A percentile compares a stretch with the other conserved stretches of the same genome.
Conservation (phyloP, 2,329 filamentous ascomycete species). For the Aspergillus sp. region DNA sequence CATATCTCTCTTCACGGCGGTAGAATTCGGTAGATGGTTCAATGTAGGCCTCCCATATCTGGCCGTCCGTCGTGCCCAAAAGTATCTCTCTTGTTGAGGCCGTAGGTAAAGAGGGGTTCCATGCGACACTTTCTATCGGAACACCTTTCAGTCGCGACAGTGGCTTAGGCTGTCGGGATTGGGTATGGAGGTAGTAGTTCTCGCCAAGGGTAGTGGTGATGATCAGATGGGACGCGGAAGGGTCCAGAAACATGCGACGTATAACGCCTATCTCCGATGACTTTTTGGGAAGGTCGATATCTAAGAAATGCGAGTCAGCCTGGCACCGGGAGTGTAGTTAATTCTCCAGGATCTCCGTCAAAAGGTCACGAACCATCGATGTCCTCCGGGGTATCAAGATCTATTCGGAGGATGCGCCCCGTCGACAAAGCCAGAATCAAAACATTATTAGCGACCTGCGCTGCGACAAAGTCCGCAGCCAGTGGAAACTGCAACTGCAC, state of each 20-base stretch:
- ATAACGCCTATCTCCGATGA: slow-evolving; percentile 89
- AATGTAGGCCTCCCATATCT: slow-evolving; percentile 92
- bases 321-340: neutral
- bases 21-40: slow-evolving; percentile 95
- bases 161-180: slow-evolving; percentile 82
- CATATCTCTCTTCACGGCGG: slow-evolving; percentile 87
- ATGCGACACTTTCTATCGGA: slow-evolving; percentile 83
- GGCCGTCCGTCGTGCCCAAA: slow-evolving; percentile 87
- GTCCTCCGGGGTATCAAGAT: slow-evolving; percentile 88
- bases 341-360: neutral
- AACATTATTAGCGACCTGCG: slow-evolving; percentile 96
- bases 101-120: slow-evolving; percentile 91
- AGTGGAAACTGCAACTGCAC: slow-evolving; percentile 94
- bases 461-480: slow-evolving; percentile 92
- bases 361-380: slow-evolving; percentile 70
- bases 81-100: slow-evolving; percentile 94
- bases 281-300: slow-evolving; percentile 96
- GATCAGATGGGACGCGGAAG: slow-evolving; percentile 90
- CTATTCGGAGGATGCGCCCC: slow-evolving; percentile 88
- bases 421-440: slow-evolving; percentile 89
- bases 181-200: slow-evolving; percentile 96
- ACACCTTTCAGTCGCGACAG: slow-evolving; percentile 83
- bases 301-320: slow-evolving; percentile 51
- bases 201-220: slow-evolving; percentile 89
- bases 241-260: slow-evolving; percentile 94